Base-by-base conservation (phyloP, 768 basidiomycete genomes). In the Pholiota molesta region DNA sequence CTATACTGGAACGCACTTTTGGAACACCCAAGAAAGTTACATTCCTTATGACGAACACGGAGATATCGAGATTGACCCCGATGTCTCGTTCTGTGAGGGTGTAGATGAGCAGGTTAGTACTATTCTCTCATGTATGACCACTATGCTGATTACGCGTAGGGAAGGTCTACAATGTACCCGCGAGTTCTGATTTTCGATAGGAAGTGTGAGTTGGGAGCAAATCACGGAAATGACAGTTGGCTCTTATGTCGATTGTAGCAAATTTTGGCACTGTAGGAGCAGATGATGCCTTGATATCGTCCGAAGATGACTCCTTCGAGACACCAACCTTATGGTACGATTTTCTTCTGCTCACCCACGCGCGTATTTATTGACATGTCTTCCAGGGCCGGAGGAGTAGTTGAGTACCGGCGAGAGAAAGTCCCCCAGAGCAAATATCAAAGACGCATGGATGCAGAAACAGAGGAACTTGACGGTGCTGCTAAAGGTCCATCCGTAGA, bases 1-100 rank as follows among this genome's bases (percentile, higher is more conserved):
- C 68, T 86, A 86, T 68, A 73, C 82, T 19, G 90, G 90, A 51
- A 85, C 90, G 0, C 91, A 93, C 68, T 92, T 91, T 66, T 94
- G 90, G 90, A 92, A 92, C 68, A 83, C 89, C 1, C 91, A 92
- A 72, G 88, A 91, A 71, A 81, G 74, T 64, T 92, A 92, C 71
- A 82, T 88, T 65, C 77, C 79, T 0, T 82, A 83, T 62, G 76
- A 78, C 21, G 81, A 80, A 52, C 73, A 72, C 40, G 76, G 79
- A 57, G 79, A 81, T 23, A 67, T 81, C 4, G 59, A 78, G 33
- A 74, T 84, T 39, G 78, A 83, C 60, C 77, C 84, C 67, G 80
- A 81, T 62, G 75, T 89, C 52, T 92, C 91, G 11, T 92, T 92
- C 71, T 77, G 83, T 66, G 88, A 91, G 72, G 84, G 86, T 31